Evolutionary conservation across 345 rosid species (phyloP), one percentile per base, ranked within the genome.

Genomic region (Chamaenerion angustifolium): DNA sequence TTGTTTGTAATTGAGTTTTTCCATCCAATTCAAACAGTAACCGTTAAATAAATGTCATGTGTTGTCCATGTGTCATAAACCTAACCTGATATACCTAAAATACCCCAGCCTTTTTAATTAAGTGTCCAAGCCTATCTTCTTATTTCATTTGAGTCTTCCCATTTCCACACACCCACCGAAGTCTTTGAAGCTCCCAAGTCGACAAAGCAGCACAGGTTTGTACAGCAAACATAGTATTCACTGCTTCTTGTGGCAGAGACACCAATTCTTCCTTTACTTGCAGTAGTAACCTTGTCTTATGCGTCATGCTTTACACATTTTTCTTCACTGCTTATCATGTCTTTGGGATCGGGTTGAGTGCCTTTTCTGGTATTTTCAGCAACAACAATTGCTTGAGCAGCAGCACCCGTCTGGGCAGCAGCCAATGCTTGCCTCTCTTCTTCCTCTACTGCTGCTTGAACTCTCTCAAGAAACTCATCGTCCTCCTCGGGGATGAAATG

Each of bases 401-500:
- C 77, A 42, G 74, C 79, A 54, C 76, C 89, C 27, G 80, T 72
- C 57, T 72, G 83, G 47, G 72, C 79, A 43, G 75, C 72, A 43
- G 76, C 78, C 64, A 74, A 56, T 51, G 72, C 87, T 68, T 76
- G 84, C 42, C 78, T 71, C 78, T 87, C 96, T 65, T 92, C 96
- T 72, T 76, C 93, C 77, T 87, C 94, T 53, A 84, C 98, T 1
- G 94, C 94, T 66, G 79, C 87, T 47, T 76, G 82, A 60, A 92
- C 93, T 63, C 76, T 87, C 71, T 84, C 96, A n/a, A 92, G 80
- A 68, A 87, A 92, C 62, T 80, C 76, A 59, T 87, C 82, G 67
- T 87, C 98, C 71, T 92, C 96, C 60, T 80, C 95, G 0, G 96
- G 94, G 56, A 92, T 79, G 57, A 92, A 92, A 77, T 82, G 90